These are phyloP conservation scores for Naganishia onofrii DNA, from an alignment of 768 basidiomycete genomes.

Conservation along the genomic window DNA sequence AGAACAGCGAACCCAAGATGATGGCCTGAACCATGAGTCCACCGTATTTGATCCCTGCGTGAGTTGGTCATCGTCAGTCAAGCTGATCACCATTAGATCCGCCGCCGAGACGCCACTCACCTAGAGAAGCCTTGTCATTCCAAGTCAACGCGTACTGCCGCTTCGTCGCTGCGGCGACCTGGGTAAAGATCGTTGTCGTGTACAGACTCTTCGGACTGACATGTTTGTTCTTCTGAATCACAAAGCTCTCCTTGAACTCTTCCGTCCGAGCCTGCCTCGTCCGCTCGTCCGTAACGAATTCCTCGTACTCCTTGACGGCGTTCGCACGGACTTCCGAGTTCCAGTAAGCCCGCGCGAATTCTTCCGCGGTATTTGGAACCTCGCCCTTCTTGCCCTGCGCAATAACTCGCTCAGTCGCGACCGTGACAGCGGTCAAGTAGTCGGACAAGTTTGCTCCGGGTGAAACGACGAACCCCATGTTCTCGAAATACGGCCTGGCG, in stretches of 20 bases:
- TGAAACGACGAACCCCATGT: slow-evolving; percentile 31
- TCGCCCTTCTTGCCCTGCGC: slow-evolving; percentile 36
- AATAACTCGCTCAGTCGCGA: slow-evolving; percentile 27
- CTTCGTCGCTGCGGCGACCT: slow-evolving; percentile 32
- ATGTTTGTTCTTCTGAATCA: slow-evolving; percentile 31
- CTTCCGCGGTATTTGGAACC: slow-evolving; percentile 38
- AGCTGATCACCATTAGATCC: background rate
- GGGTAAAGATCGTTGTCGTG: slow-evolving; percentile 35
- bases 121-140: slow-evolving; percentile 38
- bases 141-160: slow-evolving; percentile 38
- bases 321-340: background rate
- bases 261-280: slow-evolving; percentile 11
- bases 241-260: slow-evolving; percentile 33
- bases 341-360: slow-evolving; percentile 5
- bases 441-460: slow-evolving; percentile 34
- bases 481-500: slow-evolving; percentile 33
- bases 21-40: slow-evolving; percentile 36
- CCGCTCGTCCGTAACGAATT: slow-evolving; percentile 18
- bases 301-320: slow-evolving; percentile 20
- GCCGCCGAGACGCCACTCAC: slow-evolving; percentile 13
- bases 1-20: slow-evolving; percentile 39
- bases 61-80: background rate
- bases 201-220: slow-evolving; percentile 31
- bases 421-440: slow-evolving; percentile 32
- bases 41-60: slow-evolving; percentile 28